Evolutionary conservation across 306 rosid species (phyloP).

Genomic region (Abrus pulchellus): DNA sequence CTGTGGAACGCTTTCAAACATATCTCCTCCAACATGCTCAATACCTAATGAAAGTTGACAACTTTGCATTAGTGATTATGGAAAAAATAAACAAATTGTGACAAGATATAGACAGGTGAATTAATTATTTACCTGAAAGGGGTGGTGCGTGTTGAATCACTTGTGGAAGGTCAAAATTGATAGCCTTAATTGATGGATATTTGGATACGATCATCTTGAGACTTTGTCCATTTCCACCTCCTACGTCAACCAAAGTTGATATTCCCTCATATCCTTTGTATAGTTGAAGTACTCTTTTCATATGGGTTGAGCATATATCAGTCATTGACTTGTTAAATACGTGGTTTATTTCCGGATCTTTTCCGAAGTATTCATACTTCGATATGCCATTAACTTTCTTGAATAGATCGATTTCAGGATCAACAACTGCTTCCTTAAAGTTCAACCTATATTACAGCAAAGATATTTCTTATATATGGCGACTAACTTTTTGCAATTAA

Average conservation of each 20-base stretch:
- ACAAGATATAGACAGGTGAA: too few species aligned
- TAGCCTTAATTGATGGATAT: slow-evolving; percentile 48
- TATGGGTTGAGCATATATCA: not conserved
- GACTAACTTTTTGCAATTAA: too few species aligned
- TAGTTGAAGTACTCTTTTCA: slow-evolving; percentile 43
- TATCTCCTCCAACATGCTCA: slow-evolving; percentile 47
- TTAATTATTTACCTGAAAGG: slow-evolving; percentile 30
- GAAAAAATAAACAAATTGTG: not conserved
- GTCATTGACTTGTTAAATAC: slow-evolving; percentile 47
- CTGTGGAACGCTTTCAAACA: slow-evolving; percentile 47
- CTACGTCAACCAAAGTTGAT: slow-evolving; percentile 55
- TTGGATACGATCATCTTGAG: slow-evolving; percentile 48
- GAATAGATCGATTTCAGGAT: slow-evolving; percentile 46
- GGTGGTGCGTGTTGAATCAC: slow-evolving; percentile 48
- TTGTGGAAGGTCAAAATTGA: slow-evolving; percentile 58
- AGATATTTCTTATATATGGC: not conserved
- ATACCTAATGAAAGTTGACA: slow-evolving; percentile 36
- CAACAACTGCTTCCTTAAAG: slow-evolving; percentile 48
- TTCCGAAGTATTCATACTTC: slow-evolving; percentile 15
- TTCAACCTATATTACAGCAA: slow-evolving; percentile 27
- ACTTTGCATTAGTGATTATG: not conserved
- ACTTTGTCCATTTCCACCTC: slow-evolving; percentile 51
- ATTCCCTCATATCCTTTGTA: slow-evolving; percentile 51
- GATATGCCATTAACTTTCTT: slow-evolving; percentile 47
- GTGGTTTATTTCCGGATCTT: slow-evolving; percentile 13